A percentile compares a stretch with the other conserved stretches of the same genome.
Evolutionary conservation across 1,284 basidiomycete genomes (phyloP).

Genomic region (Thecaphora frezii): DNA sequence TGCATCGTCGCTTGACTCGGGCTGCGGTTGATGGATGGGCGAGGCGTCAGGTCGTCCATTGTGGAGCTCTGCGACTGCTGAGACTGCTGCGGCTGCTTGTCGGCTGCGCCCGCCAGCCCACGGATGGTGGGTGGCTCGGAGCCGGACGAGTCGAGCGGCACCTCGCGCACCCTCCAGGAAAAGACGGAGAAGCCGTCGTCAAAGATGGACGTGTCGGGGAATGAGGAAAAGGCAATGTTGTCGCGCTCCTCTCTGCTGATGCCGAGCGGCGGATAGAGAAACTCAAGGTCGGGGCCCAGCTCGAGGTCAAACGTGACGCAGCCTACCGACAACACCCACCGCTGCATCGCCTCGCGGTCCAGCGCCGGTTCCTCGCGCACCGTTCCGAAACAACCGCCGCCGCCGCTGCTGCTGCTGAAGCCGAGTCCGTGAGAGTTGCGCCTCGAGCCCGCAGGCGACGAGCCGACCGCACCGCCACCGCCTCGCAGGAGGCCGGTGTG

Average conservation of each 20-base stretch:
- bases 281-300: conserved; percentile 77
- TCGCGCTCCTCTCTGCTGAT: conserved; percentile 71
- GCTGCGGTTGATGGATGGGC: conserved; percentile 31
- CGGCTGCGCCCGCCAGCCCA: conserved; percentile 20
- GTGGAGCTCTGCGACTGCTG: not conserved
- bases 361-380: conserved; percentile 1
- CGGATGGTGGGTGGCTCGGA: conserved; percentile 38
- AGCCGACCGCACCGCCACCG: conserved; percentile 2
- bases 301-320: conserved; percentile 55
- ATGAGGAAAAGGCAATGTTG: conserved; percentile 90
- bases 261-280: conserved; percentile 69
- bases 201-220: conserved; percentile 75
- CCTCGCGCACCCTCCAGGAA: conserved; percentile 55
- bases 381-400: conserved; percentile 1
- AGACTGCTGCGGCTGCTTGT: not conserved
- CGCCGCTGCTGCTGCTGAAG: conserved; percentile 1
- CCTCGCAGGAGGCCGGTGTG: too few species aligned
- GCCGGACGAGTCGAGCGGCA: conserved; percentile 41
- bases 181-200: conserved; percentile 50
- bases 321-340: conserved; percentile 55
- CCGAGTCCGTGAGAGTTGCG: not conserved
- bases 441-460: not conserved
- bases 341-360: conserved; percentile 51
- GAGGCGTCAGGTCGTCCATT: conserved; percentile 33
- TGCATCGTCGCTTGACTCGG: not conserved